Base-by-base conservation (phyloP, 306 rosid species). In the Medicago arabica region DNA sequence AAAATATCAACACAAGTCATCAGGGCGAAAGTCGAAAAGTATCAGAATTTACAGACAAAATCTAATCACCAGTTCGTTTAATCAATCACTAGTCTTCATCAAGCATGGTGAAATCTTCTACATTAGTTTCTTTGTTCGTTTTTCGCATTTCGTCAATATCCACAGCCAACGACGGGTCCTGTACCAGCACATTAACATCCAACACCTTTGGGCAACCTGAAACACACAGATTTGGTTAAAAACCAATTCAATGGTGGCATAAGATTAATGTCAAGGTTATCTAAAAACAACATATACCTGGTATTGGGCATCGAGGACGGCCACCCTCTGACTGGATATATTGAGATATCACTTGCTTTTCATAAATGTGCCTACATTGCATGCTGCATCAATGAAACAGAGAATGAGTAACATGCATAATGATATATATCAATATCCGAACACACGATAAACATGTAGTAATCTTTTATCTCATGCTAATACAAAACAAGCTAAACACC, bases 301-400 rank as follows among this genome's bases (percentile, higher is more conserved):
- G 84, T 50, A 88, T 86, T 13, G 96, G 97, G 79, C 97, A 94
- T 75, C 2, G 82, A 69, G 36, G 64, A 12, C 68, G 82, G 8
- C 66, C 18, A 34, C 69, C 39, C 83, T 85, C 85, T 18, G 80
- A 70, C 18, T 10, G 79, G 54, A 91, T 62, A 77, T 88, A 86
- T 39, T 75, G 71, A 86, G 86, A 73, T 71, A 94, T 75, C 55
- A 78, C 75, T 43, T 36, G 34, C 83, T 85, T 88, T 69, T 90
- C 97, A 67, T 94, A 94, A 71, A 94, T 75, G 83, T 94, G 98
- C 88, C 83, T 91, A 78, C 98, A 94, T 23, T 70, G 84, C 84
- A 60, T 31, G 79, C 98, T 94, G 89, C 86, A 86, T 36, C 54
- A 58, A 73, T 16, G 73, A 76, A 75, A 76, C 62, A 63, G 49